Base-by-base conservation (phyloP, 225 moss, liverwort and hornwort species). In the Bryum argenteum region DNA sequence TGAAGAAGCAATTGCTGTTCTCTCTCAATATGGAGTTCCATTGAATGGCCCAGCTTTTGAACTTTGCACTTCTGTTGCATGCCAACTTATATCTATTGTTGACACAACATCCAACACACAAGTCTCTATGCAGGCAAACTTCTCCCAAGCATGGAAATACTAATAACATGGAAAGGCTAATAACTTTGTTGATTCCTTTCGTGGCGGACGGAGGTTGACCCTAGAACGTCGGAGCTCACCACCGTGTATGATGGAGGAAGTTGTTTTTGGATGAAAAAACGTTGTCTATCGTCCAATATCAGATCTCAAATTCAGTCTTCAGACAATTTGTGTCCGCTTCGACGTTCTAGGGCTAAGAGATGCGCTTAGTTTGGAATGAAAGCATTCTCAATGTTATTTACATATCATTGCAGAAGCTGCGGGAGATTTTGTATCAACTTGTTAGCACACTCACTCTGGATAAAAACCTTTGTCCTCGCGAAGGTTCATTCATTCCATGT, bases 1-100 rank as follows among this genome's bases (percentile, higher is more conserved):
- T 71, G 71, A 58, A 9, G 88, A 94, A 44, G 94, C 94, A 53
- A 78, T 98, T 10, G 41, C 72, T 33, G 50, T 98, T 77, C 89
- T 98, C 38, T 83, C 84, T 17, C 83, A 87, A 63, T 68, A 88
- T 73, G 94, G 97, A 51, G 77, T 92, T 16, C 87, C 97, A 66
- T 67, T 80, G 26, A 83, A 74, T 74, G 79, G 40, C 54, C 70
- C 85, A 54, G 85, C 92, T 47, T 92, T 78, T 62, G 81, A 90
- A 45, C 86, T 94, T 63, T 98, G 91, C 78, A 89, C 63, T 71
- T 84, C 83, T 66, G 85, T 81, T 48, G 91, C 97, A 54, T 75
- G 61, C 56, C 75, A 92, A 48, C 67, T 91, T 13, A 83, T 94
- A 45, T 88, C 68, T 69, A 72, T 55, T 45, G 53, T 82, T 38